Evolutionary conservation across 83 land plant genomes (phyloP).

Genomic region (Larix sibirica): DNA sequence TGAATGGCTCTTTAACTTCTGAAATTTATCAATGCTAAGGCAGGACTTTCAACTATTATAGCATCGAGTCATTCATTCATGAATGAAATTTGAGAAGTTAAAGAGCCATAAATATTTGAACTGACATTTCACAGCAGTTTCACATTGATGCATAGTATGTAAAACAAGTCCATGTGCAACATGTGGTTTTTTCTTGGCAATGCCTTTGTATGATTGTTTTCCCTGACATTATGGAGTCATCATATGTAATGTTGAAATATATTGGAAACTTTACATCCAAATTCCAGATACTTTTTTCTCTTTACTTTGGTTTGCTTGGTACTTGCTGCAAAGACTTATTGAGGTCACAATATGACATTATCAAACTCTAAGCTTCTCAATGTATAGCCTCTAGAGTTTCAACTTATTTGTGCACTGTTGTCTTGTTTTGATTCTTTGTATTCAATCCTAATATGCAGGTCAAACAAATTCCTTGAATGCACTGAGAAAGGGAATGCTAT

Average conservation of each 20-base stretch:
- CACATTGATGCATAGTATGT: too few relatives aligned
- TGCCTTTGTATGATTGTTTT: not conserved
- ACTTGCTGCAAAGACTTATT: not conserved
- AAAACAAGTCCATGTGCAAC: too few relatives aligned
- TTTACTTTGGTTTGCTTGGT: not conserved
- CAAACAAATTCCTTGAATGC: constrained; percentile 49
- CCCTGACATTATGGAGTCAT: not conserved
- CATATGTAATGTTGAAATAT: not conserved
- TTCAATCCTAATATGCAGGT: constrained; percentile 26
- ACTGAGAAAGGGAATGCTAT: constrained; percentile 54
- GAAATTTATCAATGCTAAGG: too few relatives aligned
- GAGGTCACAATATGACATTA: not conserved
- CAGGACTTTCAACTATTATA: too few relatives aligned
- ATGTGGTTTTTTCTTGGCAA: not conserved
- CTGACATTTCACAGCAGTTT: too few relatives aligned
- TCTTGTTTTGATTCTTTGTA: not conserved
- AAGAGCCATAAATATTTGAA: too few relatives aligned
- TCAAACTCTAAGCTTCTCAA: not conserved
- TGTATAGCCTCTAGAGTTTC: not conserved
- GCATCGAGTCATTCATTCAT: too few relatives aligned
- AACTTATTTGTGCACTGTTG: too few relatives aligned
- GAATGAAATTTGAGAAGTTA: too few relatives aligned
- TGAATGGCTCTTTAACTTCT: too few relatives aligned
- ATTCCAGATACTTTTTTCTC: not conserved
- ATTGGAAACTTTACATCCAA: not conserved